Evolutionary conservation across 768 basidiomycete genomes (phyloP).

Genomic region (Hortiboletus flavorubellus): DNA sequence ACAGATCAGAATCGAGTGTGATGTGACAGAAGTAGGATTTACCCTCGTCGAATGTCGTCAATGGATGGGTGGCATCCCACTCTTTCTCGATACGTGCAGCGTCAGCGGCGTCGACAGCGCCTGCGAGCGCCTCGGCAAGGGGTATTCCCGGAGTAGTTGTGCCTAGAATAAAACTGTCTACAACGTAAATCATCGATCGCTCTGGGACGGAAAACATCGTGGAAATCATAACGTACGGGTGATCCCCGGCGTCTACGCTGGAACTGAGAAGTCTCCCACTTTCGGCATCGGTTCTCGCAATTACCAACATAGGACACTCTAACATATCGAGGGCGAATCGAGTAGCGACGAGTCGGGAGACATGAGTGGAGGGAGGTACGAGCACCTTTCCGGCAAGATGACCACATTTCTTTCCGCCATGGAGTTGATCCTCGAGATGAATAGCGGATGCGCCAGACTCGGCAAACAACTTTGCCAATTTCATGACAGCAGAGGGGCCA

Average conservation of each 20-base stretch:
- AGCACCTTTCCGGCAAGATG: slow-evolving; percentile 91
- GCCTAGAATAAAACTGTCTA: slow-evolving; percentile 59
- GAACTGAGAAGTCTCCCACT: slow-evolving; percentile 81
- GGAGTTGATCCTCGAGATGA: slow-evolving; percentile 91
- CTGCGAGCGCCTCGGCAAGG: slow-evolving; percentile 67
- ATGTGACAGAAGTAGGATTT: slow-evolving; percentile 46
- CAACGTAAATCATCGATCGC: slow-evolving; percentile 7
- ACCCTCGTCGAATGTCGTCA: slow-evolving; percentile 88
- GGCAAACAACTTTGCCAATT: slow-evolving; percentile 91
- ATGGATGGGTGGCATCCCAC: slow-evolving; percentile 65
- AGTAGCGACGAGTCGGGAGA: slow-evolving; percentile 78
- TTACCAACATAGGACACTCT: slow-evolving; percentile 82
- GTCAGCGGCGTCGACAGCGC: slow-evolving; percentile 63
- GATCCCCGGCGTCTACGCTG: slow-evolving; percentile 79
- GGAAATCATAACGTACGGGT: slow-evolving; percentile 41
- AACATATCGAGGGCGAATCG: slow-evolving; percentile 91
- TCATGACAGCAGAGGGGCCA: slow-evolving; percentile 91
- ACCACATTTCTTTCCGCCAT: slow-evolving; percentile 95
- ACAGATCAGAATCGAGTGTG: background rate
- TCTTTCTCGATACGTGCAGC: slow-evolving; percentile 70
- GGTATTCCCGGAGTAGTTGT: slow-evolving; percentile 48
- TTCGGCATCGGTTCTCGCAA: slow-evolving; percentile 92
- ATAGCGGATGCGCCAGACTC: slow-evolving; percentile 90
- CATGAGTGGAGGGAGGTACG: slow-evolving; percentile 84
- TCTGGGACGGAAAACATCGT: background rate